These are phyloP conservation scores for Acanthamoeba castellanii DNA, from an alignment of 208 protist species.

Conservation along the genomic window DNA sequence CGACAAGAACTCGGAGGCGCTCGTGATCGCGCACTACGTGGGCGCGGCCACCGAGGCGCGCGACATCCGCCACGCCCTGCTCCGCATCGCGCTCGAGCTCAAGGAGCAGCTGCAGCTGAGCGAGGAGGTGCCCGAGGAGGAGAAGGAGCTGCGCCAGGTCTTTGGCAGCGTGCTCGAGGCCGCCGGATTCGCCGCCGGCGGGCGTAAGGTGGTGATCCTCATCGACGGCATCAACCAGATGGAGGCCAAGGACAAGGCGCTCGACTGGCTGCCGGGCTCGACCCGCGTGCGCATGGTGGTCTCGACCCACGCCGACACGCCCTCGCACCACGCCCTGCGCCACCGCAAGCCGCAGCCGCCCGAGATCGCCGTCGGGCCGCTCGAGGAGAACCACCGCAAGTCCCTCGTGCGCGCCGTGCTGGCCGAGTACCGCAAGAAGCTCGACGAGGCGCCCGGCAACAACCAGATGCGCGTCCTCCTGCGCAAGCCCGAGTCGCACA, in stretches of 20 bases:
- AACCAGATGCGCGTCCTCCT: slow-evolving; percentile 85
- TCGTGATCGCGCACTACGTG: slow-evolving; percentile 74
- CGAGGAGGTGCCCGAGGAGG: slow-evolving; percentile 63
- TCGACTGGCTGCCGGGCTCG: slow-evolving; percentile 84
- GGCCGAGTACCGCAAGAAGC: slow-evolving; percentile 82
- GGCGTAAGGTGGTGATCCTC: slow-evolving; percentile 70
- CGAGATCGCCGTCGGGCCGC: slow-evolving; percentile 69
- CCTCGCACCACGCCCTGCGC: slow-evolving; percentile 71
- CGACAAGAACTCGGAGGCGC: slow-evolving; percentile 1
- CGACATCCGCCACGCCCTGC: slow-evolving; percentile 72
- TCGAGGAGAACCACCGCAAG: slow-evolving; percentile 69
- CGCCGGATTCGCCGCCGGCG: slow-evolving; percentile 26
- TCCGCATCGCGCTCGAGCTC: slow-evolving; percentile 71
- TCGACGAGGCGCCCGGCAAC: slow-evolving; percentile 83
- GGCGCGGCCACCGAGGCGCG: slow-evolving; percentile 34
- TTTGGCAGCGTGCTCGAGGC: slow-evolving; percentile 53
- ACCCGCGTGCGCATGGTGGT: slow-evolving; percentile 70
- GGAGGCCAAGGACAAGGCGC: slow-evolving; percentile 61
- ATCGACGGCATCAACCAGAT: slow-evolving; percentile 80
- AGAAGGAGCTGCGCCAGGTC: slow-evolving; percentile 59
- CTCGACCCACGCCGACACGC: slow-evolving; percentile 34
- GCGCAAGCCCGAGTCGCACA: slow-evolving; percentile 81
- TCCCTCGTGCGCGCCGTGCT: slow-evolving; percentile 76
- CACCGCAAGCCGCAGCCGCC: slow-evolving; percentile 66
- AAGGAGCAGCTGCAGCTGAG: slow-evolving; percentile 8